Evolutionary conservation across 257 asterid genomes (phyloP).

Genomic region (Solanum neorickii): DNA sequence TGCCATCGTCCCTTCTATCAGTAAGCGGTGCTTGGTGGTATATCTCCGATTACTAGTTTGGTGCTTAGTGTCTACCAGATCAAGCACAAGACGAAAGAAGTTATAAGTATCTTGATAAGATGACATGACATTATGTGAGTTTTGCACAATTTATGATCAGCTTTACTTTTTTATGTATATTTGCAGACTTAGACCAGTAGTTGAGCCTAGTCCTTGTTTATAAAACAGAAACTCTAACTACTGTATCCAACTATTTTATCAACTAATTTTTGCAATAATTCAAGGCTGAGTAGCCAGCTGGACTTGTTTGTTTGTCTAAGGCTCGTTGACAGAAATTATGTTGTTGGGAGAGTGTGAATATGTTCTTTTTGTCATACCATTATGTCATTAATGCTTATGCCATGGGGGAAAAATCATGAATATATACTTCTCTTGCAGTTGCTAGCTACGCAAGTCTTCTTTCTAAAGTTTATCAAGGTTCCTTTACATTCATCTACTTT

Average conservation of each 20-base stretch:
- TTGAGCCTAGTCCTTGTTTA: not conserved
- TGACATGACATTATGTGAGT: not conserved
- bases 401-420: not conserved
- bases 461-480: not conserved
- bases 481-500: not conserved
- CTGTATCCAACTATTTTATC: not conserved
- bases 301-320: not conserved
- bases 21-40: not conserved
- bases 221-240: not conserved
- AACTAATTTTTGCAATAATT: not conserved
- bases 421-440: not conserved
- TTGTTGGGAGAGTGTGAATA: not conserved
- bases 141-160: not conserved
- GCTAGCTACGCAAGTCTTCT: not conserved
- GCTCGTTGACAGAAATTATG: not conserved
- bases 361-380: not conserved
- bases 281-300: not conserved
- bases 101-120: not conserved
- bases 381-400: not conserved
- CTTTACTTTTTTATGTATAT: not conserved
- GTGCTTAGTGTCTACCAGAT: not conserved
- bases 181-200: not conserved
- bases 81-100: not conserved
- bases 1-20: not conserved
- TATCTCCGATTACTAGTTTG: not conserved